These are phyloP conservation scores for Cercospora sp. DNA, from an alignment of 2,329 filamentous ascomycete genomes.

Conservation along the genomic window DNA sequence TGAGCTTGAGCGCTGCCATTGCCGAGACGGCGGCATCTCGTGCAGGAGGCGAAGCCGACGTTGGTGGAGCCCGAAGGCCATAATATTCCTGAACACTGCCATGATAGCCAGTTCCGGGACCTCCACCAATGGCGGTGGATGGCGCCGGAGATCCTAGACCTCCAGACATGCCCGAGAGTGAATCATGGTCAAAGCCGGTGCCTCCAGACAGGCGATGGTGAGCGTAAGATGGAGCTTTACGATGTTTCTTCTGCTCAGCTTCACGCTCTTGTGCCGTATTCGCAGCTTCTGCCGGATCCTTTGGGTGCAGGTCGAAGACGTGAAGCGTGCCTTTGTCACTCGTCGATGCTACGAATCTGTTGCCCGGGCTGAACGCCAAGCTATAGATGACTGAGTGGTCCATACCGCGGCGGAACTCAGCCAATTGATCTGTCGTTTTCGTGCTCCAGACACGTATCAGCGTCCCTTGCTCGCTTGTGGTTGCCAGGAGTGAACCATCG, in stretches of 20 bases:
- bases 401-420: conserved; percentile 83
- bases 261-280: conserved; percentile 10
- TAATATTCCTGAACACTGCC: conserved; percentile 41
- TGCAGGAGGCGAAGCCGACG: conserved; percentile 31
- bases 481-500: conserved; percentile 80
- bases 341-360: conserved; percentile 79
- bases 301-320: conserved; percentile 79
- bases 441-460: conserved; percentile 84
- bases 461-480: conserved; percentile 90
- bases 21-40: conserved; percentile 27
- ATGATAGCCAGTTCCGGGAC: conserved; percentile 28
- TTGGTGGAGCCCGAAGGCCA: conserved; percentile 35
- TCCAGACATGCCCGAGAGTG: conserved; percentile 30
- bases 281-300: conserved; percentile 29
- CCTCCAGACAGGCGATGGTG: conserved; percentile 28
- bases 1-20: conserved; percentile 36
- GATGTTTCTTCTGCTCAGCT: conserved; percentile 22
- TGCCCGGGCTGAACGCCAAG: conserved; percentile 81
- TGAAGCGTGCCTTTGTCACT: conserved; percentile 97
- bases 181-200: conserved; percentile 25
- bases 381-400: conserved; percentile 87
- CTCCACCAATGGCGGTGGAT: conserved; percentile 23
- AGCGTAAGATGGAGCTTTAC: conserved; percentile 28
- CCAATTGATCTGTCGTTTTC: conserved; percentile 74
- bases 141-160: conserved; percentile 31